Conservation (phyloP, 805 yeast genomes). For the Wickerhamiella hasegawae region DNA sequence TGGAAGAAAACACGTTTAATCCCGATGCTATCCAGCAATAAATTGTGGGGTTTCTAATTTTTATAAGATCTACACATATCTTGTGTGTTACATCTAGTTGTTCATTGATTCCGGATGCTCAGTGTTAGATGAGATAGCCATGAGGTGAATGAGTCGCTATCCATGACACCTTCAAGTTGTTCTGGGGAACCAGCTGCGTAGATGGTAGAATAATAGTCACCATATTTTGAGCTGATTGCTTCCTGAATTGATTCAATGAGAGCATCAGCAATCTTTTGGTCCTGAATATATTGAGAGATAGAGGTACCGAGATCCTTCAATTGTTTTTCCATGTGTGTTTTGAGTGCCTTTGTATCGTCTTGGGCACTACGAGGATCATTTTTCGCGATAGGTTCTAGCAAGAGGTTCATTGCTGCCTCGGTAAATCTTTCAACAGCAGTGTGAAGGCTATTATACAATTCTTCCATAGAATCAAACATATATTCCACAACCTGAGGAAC, state of each 20-base stretch:
- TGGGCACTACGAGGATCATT: constrained; percentile 17
- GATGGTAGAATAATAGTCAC: constrained; percentile 30
- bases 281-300: constrained; percentile 39
- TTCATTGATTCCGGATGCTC: constrained; percentile 7
- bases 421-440: constrained; percentile 56
- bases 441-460: constrained; percentile 57
- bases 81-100: too few relatives aligned
- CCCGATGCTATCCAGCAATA: constrained; percentile 42
- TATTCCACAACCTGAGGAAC: constrained; percentile 69
- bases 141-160: constrained; percentile 41
- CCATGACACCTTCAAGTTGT: constrained; percentile 38
- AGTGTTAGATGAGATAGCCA: constrained; percentile 23
- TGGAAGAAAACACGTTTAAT: constrained; percentile 73
- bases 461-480: constrained; percentile 64
- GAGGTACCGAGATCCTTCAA: constrained; percentile 41
- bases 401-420: constrained; percentile 33
- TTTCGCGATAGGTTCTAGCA: constrained; percentile 32
- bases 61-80: too few relatives aligned
- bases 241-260: constrained; percentile 54
- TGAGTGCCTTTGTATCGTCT: constrained; percentile 27
- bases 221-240: constrained; percentile 41
- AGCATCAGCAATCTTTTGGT: constrained; percentile 33
- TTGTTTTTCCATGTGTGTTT: constrained; percentile 33
- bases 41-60: too few relatives aligned
- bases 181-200: constrained; percentile 14